Conservation (phyloP, 2,329 filamentous ascomycete species). For the Monilinia polystroma region DNA sequence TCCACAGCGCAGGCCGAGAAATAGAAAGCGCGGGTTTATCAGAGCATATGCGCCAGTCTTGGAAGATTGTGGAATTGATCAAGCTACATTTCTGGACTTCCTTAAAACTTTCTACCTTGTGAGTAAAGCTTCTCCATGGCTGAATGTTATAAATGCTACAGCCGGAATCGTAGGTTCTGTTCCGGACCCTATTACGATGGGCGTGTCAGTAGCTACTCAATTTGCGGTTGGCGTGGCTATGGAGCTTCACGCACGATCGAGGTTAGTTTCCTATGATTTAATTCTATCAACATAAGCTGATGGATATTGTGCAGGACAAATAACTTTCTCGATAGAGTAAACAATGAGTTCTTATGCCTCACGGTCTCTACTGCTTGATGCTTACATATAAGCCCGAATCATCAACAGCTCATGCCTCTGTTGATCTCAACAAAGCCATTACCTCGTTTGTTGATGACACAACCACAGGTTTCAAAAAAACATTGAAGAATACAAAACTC, state of each 20-base stretch:
- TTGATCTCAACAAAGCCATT: constrained; percentile 43
- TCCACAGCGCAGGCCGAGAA: constrained; percentile 51
- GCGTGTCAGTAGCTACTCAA: constrained; percentile 47
- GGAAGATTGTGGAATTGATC: constrained; percentile 47
- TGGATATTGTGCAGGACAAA: constrained; percentile 41
- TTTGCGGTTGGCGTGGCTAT: constrained; percentile 45
- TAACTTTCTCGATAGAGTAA: constrained; percentile 55
- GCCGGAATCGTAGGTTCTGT: constrained; percentile 41
- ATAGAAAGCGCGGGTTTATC: constrained; percentile 51
- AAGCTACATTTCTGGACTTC: constrained; percentile 50
- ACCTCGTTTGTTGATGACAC: constrained; percentile 39
- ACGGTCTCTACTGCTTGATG: constrained; percentile 54
- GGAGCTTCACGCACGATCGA: constrained; percentile 37
- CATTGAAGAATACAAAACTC: constrained; percentile 40
- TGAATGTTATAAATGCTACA: constrained; percentile 46
- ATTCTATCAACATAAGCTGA: constrained; percentile 14
- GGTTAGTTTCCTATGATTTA: constrained; percentile 25
- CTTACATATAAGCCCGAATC: constrained; percentile 52
- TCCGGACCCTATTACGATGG: constrained; percentile 45
- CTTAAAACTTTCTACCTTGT: constrained; percentile 49
- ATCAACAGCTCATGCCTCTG: constrained; percentile 25
- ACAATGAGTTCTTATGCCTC: constrained; percentile 55
- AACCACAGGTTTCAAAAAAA: constrained; percentile 32
- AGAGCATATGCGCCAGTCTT: constrained; percentile 54
- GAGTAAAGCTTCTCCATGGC: constrained; percentile 43